Percentiles rank a stretch among this genome's conserved stretches.
These are phyloP conservation scores for Flaveria brownii DNA, from an alignment of 129 eudicot genomes.

Conservation along the genomic window DNA sequence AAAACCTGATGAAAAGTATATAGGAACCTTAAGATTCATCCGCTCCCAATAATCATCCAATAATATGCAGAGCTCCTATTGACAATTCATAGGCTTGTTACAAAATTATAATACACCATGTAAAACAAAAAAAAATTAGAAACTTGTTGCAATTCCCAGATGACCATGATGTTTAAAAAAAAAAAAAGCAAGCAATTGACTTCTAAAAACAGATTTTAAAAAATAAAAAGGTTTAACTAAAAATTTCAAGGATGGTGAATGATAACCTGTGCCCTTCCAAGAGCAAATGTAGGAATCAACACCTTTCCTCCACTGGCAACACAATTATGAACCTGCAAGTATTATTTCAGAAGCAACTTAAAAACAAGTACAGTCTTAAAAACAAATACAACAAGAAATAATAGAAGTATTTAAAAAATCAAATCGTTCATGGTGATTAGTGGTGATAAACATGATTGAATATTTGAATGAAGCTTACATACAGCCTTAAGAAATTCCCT, in stretches of 20 bases:
- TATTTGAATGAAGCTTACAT: conserved; percentile 34
- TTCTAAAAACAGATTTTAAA: background rate
- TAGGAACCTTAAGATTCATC: conserved; percentile 84
- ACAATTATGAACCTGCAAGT: conserved; percentile 78
- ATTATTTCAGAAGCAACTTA: background rate
- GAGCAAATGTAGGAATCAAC: conserved; percentile 88
- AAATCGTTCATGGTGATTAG: background rate
- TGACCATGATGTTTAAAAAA: no score
- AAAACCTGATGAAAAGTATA: conserved; percentile 88
- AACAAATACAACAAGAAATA: background rate
- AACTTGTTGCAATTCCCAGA: background rate
- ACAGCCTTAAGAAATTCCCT: conserved; percentile 93
- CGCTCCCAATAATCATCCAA: conserved; percentile 96
- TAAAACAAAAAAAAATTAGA: background rate
- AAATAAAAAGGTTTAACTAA: background rate
- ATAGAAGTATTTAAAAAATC: background rate
- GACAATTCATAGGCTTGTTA: conserved; percentile 26
- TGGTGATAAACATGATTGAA: background rate
- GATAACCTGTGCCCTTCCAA: conserved; percentile 92
- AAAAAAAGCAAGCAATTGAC: background rate
- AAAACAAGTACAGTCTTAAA: background rate
- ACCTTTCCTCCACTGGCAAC: conserved; percentile 92
- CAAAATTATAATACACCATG: background rate
- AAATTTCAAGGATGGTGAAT: background rate
- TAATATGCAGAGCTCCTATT: conserved; percentile 82